These are phyloP conservation scores for Fusarium agapanthi DNA, from an alignment of 2,329 filamentous ascomycete genomes.

Conservation along the genomic window DNA sequence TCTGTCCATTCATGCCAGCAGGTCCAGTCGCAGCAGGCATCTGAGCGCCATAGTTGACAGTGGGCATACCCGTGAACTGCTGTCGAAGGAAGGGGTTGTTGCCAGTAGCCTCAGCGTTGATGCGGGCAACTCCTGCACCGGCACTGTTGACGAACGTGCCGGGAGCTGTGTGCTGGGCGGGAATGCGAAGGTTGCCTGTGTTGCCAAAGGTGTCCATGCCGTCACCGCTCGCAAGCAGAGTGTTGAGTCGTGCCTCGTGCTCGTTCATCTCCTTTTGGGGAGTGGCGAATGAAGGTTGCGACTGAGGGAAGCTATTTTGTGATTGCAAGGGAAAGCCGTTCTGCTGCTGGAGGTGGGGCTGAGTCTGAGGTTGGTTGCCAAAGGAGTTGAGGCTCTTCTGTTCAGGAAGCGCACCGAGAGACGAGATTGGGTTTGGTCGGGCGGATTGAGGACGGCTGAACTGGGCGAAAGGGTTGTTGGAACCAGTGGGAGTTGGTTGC, in stretches of 20 bases:
- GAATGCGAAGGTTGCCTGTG: constrained; percentile 93
- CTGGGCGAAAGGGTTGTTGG: constrained; percentile 97
- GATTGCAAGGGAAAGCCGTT: constrained; percentile 47
- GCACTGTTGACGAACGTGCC: constrained; percentile 97
- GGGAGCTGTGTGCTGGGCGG: constrained; percentile 94
- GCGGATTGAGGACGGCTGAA: constrained; percentile 67
- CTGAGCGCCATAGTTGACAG: constrained; percentile 61
- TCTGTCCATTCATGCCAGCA: constrained; percentile 63
- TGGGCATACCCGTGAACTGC: constrained; percentile 82
- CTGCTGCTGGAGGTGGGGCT: constrained; percentile 53
- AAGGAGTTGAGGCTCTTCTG: constrained; percentile 77
- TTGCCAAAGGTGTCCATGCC: constrained; percentile 98
- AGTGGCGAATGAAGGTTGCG: constrained; percentile 42
- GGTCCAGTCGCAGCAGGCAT: constrained; percentile 66
- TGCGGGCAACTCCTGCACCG: constrained; percentile 76
- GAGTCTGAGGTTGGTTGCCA: constrained; percentile 55
- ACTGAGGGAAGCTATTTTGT: constrained; percentile 45
- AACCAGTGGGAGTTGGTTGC: constrained; percentile 87
- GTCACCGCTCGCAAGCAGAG: constrained; percentile 85
- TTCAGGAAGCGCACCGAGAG: constrained; percentile 80
- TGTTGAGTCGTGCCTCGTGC: constrained; percentile 81
- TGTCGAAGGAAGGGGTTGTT: constrained; percentile 90
- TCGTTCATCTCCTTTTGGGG: constrained; percentile 67
- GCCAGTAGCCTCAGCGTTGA: constrained; percentile 76
- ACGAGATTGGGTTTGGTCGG: constrained; percentile 67